Conservation (phyloP, 495 filamentous ascomycete genomes). For the Neurospora sp. region DNA sequence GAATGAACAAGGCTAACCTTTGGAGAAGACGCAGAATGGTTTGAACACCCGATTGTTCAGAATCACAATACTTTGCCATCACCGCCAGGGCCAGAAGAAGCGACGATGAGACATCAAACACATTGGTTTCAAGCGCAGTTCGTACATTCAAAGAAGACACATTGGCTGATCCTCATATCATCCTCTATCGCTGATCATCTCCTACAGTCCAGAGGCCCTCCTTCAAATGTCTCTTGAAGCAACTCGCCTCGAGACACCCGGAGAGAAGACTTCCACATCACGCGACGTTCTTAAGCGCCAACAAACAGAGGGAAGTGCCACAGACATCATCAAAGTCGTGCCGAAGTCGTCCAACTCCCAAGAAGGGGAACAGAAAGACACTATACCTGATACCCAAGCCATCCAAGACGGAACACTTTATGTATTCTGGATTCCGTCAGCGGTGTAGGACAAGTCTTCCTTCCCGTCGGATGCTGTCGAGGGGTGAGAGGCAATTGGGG, state of each 20-base stretch:
- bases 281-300: neutral
- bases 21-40: neutral
- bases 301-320: too few relatives aligned
- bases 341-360: neutral
- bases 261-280: neutral
- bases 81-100: neutral
- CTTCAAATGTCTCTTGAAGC: neutral
- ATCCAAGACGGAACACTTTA: neutral
- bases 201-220: rapidly evolving
- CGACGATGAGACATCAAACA: neutral
- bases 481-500: too few relatives aligned
- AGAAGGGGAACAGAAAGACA: neutral
- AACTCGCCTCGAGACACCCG: neutral
- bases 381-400: neutral
- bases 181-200: neutral
- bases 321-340: neutral
- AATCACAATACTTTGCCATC: too few relatives aligned
- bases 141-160: neutral
- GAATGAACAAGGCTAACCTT: neutral
- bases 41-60: neutral
- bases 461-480: neutral
- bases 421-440: neutral
- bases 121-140: neutral
- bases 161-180: neutral
- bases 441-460: neutral